Base-by-base conservation (phyloP, 2,329 filamentous ascomycete genomes). In the Dactylonectria estremocensis region DNA sequence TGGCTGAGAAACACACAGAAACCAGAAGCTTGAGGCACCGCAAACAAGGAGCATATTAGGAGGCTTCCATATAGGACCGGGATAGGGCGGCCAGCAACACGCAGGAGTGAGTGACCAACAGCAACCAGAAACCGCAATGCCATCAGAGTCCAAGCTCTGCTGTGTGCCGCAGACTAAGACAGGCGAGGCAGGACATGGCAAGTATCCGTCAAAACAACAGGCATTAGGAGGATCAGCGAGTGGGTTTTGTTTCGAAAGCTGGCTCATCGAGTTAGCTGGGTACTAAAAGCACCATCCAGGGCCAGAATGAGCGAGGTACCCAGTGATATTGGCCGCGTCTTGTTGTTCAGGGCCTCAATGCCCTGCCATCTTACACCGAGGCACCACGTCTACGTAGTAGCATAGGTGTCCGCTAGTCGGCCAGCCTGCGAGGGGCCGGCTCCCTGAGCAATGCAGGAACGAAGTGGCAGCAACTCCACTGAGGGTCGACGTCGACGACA, bases 391-490 rank as follows among this genome's bases (percentile, higher is more conserved):
- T 68, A n/a, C n/a, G n/a, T n/a, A n/a, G n/a, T n/a, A 68, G 68
- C 56, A 67, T 67, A 59, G 45, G 49, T 72, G 54, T 62, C 52
- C 53, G 53, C 58, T 66, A 55, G 65, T 68, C 63, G 68, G 71
- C 69, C 58, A 56, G 50, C 40, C 58, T 48, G 61, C 56, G 59
- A 52, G 66, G 67, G 63, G 68, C 67, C 52, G 62, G 69, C 73
- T 69, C 67, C 70, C 64, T 74, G 59, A 72, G 72, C 69, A 61
- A 76, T 76, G 74, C 74, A 76, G 74, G 74, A 76, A 76, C 74
- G 57, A 75, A 73, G 72, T 64, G 64, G 59, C 67, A 71, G 62
- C 67, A 68, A 69, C 67, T 74, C 67, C 68, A 67, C 70, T 62
- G 61, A 43, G 61, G 63, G 67, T 60, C 69, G 62, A 63, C 64